Evolutionary conservation across 2,329 filamentous ascomycete species (phyloP).

Genomic region (Exophiala xenobiotica): DNA sequence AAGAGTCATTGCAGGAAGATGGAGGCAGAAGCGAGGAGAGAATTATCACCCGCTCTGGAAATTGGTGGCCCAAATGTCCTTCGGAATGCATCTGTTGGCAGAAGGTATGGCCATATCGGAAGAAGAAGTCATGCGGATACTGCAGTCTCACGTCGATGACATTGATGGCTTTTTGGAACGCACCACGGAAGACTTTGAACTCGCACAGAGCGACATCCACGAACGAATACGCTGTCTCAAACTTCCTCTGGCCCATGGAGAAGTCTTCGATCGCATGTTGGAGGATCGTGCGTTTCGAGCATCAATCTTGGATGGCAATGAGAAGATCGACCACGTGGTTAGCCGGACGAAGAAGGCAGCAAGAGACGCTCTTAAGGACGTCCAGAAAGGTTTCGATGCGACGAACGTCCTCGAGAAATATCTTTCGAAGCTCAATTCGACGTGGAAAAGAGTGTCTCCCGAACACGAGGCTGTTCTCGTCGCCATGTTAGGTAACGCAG

Average conservation of each 20-base stretch:
- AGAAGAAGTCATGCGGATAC: constrained; percentile 79
- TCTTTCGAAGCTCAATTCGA: constrained; percentile 64
- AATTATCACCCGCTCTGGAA: constrained; percentile 86
- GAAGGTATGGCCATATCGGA: constrained; percentile 86
- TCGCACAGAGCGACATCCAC: constrained; percentile 74
- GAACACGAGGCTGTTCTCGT: constrained; percentile 73
- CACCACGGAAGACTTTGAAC: constrained; percentile 77
- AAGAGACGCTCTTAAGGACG: constrained; percentile 74
- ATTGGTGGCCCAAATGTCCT: constrained; percentile 86
- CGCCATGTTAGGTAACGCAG: constrained; percentile 89
- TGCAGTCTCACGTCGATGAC: constrained; percentile 90
- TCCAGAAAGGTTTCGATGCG: constrained; percentile 72
- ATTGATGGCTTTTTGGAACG: constrained; percentile 87
- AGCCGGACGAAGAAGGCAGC: constrained; percentile 74
- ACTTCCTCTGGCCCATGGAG: constrained; percentile 77
- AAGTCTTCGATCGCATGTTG: constrained; percentile 82
- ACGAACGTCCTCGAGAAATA: constrained; percentile 76
- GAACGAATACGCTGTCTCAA: constrained; percentile 77
- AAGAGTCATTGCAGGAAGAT: constrained; percentile 68
- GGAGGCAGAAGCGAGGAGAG: constrained; percentile 73
- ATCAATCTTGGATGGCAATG: constrained; percentile 81
- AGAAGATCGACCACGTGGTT: constrained; percentile 86
- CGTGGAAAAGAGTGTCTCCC: constrained; percentile 56
- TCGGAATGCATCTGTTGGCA: constrained; percentile 85
- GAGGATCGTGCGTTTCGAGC: constrained; percentile 78